phyloP scores from a whole-genome alignment of 2,329 filamentous ascomycete species.

The Aureobasidium sp. region DNA sequence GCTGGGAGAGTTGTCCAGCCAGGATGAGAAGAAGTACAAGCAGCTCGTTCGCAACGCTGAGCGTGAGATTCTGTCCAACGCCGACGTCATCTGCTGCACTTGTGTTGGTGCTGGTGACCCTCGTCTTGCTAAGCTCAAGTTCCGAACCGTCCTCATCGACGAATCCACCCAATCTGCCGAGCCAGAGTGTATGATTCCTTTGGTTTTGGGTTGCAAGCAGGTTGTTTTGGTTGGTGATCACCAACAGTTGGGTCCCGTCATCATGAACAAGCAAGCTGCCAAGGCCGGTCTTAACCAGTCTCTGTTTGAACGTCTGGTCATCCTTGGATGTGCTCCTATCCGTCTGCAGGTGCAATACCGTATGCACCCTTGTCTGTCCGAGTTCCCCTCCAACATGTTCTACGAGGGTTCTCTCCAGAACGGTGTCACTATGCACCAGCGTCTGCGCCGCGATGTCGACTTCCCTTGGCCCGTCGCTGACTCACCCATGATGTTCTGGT shows the following conservation, averaged over 20 bases:
- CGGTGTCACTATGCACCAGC: conserved; percentile 81
- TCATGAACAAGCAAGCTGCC: conserved; percentile 99
- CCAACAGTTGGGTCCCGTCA: conserved; percentile 94
- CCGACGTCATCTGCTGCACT: conserved; percentile 97
- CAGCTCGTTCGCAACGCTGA: conserved; percentile 89
- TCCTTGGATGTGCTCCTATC: conserved; percentile 79
- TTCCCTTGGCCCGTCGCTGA: conserved; percentile 95
- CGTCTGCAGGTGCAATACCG: conserved; percentile 95
- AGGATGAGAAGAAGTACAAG: conserved; percentile 98
- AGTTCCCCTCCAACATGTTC: conserved; percentile 99
- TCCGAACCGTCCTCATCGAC: conserved; percentile 94
- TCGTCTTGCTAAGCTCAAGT: conserved; percentile 92
- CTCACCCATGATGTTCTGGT: conserved; percentile 99
- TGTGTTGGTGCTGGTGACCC: conserved; percentile 96
- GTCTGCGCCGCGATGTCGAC: conserved; percentile 85
- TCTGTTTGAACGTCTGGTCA: conserved; percentile 93
- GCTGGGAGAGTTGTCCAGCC: conserved; percentile 80
- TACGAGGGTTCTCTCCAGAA: conserved; percentile 97
- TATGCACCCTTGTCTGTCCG: conserved; percentile 95
- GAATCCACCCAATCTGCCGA: conserved; percentile 98
- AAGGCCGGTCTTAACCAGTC: conserved; percentile 97
- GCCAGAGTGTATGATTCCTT: conserved; percentile 96
- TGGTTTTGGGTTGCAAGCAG: conserved; percentile 96
- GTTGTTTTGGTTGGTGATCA: conserved; percentile 98
- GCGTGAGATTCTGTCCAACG: conserved; percentile 87